Evolutionary conservation across 768 basidiomycete species (phyloP), one percentile per base, ranked within the genome.

Genomic region (Termitomyces sp.): DNA sequence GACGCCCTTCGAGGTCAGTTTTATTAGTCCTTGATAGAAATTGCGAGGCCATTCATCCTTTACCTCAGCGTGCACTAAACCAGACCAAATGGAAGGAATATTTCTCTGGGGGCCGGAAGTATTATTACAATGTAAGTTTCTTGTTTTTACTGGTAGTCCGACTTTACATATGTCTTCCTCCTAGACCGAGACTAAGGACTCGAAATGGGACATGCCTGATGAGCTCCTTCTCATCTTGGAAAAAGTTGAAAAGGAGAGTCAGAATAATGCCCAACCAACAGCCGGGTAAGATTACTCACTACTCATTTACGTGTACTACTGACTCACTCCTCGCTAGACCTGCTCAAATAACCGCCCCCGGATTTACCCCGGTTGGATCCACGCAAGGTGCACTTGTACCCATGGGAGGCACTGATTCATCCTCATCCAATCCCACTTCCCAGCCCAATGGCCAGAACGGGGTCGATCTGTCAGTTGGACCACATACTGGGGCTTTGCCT

Each of bases 51-150:
- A 31, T 53, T 62, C 51, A 61, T 51, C 60, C 62, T 54, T 60
- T 43, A 14, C n/a, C 42, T 38, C 57, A 95, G 90, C 84, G 86
- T 66, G 94, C 94, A n/a, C 74, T 98, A 49, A 85, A 81, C 33
- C 78, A 92, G 70, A 97, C 95, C 12, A 83, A 84, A 72, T 98
- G 95, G 95, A 97, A 96, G 67, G 93, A 97, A 70, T 99, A 98
- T 68, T 90, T 91, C 62, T 91, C 91, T 3, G 89, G 90, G 51
- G 94, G 92, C 30, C 75, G 93, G 62, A 94, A 94, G 66, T 94
- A 94, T 68, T 94, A 91, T 69, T 92, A 93, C 62, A 88, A 94
- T 68, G 91, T 91, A 57, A 43, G 82, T 67, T 38, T 15, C 45
- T 30, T 14, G 33, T 48, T 33, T 23, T 17, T 37, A 3, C 10